Evolutionary conservation across 2,329 filamentous ascomycete species (phyloP).

Genomic region (Hypoxylon sp.): DNA sequence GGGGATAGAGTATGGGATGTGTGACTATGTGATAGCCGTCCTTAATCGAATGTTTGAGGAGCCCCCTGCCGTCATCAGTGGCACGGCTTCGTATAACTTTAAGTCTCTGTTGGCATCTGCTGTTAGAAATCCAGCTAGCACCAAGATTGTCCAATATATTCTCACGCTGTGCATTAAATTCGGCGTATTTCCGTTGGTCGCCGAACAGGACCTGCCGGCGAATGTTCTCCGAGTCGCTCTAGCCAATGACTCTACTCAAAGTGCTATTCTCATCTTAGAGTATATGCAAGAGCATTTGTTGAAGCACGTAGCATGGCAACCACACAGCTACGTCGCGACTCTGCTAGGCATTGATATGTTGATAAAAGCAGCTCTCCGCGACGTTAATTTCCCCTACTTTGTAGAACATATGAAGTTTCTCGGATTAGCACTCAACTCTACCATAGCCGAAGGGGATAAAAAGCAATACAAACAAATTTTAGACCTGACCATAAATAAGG

Average conservation of each 20-base stretch:
- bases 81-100: no score
- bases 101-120: no score
- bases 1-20: slow-evolving; percentile 6
- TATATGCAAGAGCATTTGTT: background rate
- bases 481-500: background rate
- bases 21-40: background rate
- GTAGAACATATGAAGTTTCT: background rate
- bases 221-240: background rate
- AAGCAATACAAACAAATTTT: background rate
- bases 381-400: background rate
- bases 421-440: background rate
- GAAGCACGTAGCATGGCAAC: background rate
- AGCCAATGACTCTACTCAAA: background rate
- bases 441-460: background rate
- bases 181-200: background rate
- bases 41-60: background rate
- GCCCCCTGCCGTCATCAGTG: no score
- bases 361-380: background rate
- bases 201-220: no score
- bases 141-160: no score
- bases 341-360: background rate
- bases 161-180: background rate
- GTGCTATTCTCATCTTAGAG: background rate
- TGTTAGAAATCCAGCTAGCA: no score
- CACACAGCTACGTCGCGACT: background rate